A percentile compares a stretch with the other conserved stretches of the same genome.
phyloP scores from a whole-genome alignment of 2,329 filamentous ascomycete genomes.

The Pezicula carpinea region DNA sequence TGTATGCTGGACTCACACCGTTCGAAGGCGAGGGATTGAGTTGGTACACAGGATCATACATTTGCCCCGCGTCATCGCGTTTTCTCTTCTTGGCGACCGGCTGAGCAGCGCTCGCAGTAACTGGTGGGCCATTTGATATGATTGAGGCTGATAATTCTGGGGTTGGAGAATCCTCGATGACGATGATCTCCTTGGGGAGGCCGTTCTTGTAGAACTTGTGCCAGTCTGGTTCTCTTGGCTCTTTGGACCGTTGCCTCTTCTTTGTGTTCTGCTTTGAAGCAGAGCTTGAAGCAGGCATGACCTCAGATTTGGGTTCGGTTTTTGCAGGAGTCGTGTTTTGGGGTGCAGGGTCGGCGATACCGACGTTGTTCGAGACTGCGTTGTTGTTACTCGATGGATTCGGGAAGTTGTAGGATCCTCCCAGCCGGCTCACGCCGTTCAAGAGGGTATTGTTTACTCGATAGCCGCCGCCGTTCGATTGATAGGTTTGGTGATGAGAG shows the following conservation, averaged over 20 bases:
- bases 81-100: conserved; percentile 71
- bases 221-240: conserved; percentile 66
- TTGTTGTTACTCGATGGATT: conserved; percentile 27
- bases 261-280: conserved; percentile 29
- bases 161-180: conserved; percentile 67
- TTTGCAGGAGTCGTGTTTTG: conserved; percentile 17
- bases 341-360: conserved; percentile 19
- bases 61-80: conserved; percentile 46
- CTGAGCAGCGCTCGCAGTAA: conserved; percentile 32
- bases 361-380: conserved; percentile 19
- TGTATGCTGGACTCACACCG: conserved; percentile 66
- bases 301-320: conserved; percentile 26
- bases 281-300: conserved; percentile 29
- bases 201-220: conserved; percentile 78
- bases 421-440: conserved; percentile 27
- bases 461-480: conserved; percentile 46
- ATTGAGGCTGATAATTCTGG: conserved; percentile 31
- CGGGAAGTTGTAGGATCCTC: conserved; percentile 25
- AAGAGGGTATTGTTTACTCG: conserved; percentile 39
- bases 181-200: conserved; percentile 77
- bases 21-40: conserved; percentile 63
- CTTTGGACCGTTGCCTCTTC: conserved; percentile 32
- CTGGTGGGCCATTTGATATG: conserved; percentile 34
- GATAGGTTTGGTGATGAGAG: conserved; percentile 50
- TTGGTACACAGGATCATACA: conserved; percentile 70